Evolutionary conservation across 768 basidiomycete genomes (phyloP).

Genomic region (Imleria badia): DNA sequence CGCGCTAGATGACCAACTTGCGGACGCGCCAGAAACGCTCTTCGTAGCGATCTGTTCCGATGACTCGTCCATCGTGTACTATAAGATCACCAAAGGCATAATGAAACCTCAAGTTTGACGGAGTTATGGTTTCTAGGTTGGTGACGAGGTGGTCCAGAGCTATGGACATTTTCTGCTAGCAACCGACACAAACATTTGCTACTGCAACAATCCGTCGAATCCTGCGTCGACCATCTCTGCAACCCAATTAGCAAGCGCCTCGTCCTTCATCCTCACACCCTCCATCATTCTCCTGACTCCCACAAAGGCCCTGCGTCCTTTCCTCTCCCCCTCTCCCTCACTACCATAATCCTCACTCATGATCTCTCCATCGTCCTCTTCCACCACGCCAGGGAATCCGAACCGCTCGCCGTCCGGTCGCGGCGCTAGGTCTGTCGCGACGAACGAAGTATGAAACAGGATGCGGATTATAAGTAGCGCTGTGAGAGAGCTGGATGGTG

Average conservation of each 20-base stretch:
- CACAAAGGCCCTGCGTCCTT: slow-evolving; percentile 71
- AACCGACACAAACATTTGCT: background rate
- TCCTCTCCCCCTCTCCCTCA: slow-evolving; percentile 67
- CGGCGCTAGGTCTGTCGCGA: slow-evolving; percentile 60
- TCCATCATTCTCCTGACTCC: slow-evolving; percentile 59
- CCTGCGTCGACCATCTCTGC: slow-evolving; percentile 58
- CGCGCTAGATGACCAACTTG: slow-evolving; percentile 34
- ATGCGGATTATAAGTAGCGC: slow-evolving; percentile 82
- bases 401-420: slow-evolving; percentile 82
- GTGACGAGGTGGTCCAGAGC: no score
- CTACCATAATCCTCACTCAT: slow-evolving; percentile 31
- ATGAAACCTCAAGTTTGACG: slow-evolving; percentile 64
- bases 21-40: slow-evolving; percentile 41
- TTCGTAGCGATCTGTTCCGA: slow-evolving; percentile 72
- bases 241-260: slow-evolving; percentile 57
- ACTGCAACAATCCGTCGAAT: slow-evolving; percentile 34
- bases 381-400: slow-evolving; percentile 82
- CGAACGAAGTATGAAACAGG: slow-evolving; percentile 78
- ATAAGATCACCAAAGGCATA: slow-evolving; percentile 75
- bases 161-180: slow-evolving; percentile 2
- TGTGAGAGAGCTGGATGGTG: slow-evolving; percentile 73
- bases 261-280: slow-evolving; percentile 64
- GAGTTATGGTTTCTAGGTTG: no score
- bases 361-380: slow-evolving; percentile 75
- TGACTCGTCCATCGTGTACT: slow-evolving; percentile 83